Base-by-base conservation (phyloP, 352 stramenopile species). In the Blastocystis sp. region DNA sequence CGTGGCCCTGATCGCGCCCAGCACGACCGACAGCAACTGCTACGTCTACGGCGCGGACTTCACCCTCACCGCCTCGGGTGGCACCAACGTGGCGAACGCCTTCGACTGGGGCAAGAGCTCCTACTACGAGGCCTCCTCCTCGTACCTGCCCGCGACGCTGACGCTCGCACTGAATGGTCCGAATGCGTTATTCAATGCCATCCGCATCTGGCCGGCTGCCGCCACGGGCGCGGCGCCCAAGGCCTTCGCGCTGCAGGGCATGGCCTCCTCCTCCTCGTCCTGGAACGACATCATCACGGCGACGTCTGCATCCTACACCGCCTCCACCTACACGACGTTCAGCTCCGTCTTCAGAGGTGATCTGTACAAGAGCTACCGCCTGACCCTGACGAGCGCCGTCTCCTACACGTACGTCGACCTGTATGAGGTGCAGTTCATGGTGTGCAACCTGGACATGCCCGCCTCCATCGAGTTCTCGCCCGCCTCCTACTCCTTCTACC, bases 401-500 rank as follows among this genome's bases (percentile, higher is more conserved):
- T 34, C 28, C 28, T 34, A 34, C 38, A 52, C 43, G 21, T 24
- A 11, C 28, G 43, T 81, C 28, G n/a, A 63, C 19, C 7, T 81
- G 7, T 7, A 45, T 17, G 71, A 81, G 45, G 40, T 81, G 48
- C 71, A 81, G 48, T 81, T 81, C 40, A 21, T 81, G n/a, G 60
- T 81, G 52, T 81, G 71, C 43, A 71, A 71, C 48, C 14, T 3
- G 40, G 24, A 24, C 48, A 14, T 43, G 17, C 64, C 64, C 4
- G 48, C 64, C 24, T 21, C 24, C 34, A 40, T 71, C 64, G 24
- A 38, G 6, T 71, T 48, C 43, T 38, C 64, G 21, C 24, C 40
- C 24, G 43, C 64, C 6, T 43, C 34, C 24, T 71, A 71, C 48
- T 40, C 64, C 14, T 38, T 43, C 24, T 43, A 52, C 28, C 34